Evolutionary conservation across 805 yeast species (phyloP), one percentile per base, ranked within the genome.

Genomic region (Yarrowia sp.): DNA sequence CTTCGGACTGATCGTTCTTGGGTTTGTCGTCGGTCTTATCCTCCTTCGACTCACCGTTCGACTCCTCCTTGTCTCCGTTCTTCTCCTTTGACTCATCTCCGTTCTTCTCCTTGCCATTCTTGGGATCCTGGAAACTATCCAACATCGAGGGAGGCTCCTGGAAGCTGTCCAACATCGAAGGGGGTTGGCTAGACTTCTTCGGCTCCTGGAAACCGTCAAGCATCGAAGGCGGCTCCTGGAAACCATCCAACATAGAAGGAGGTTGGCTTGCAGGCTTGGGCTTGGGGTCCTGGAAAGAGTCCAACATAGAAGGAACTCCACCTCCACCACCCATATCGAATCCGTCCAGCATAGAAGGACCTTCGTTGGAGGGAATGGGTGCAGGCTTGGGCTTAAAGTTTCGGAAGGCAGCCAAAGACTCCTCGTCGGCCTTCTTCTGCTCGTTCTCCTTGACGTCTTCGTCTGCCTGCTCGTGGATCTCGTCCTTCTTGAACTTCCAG

Each of bases 401-500:
- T 14, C 55, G 13, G 27, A 47, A 47, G 1, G 55, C 55, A 19
- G 55, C 55, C n/a, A 47, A n/a, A 1, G 55, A 22, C 3, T 32
- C 63, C 16, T 27, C 63, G 13, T 62, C 65, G 1, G 46, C 31
- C 29, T 35, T 46, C 21, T 24, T 25, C 29, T 35, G 36, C 21
- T 24, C 4, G 9, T 27, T 29, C 32, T 18, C 24, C 24, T 51
- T 12, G 0, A 9, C 63, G 2, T 5, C 25, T 16, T 19, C 24
- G 5, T 21, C 62, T 16, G 39, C 38, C 19, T 19, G 9, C 18
- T 42, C 24, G 27, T 31, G 51, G 13, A 44, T 12, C 29, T 47
- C 38, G 19, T 47, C 55, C 55, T 47, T 32, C 32, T 33, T 65
- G 69, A 90, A 91, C 29, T 74, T 74, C 97, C 97, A 92, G 64